Conservation (phyloP, 2,329 filamentous ascomycete species). For the Neocucurbitaria cava region DNA sequence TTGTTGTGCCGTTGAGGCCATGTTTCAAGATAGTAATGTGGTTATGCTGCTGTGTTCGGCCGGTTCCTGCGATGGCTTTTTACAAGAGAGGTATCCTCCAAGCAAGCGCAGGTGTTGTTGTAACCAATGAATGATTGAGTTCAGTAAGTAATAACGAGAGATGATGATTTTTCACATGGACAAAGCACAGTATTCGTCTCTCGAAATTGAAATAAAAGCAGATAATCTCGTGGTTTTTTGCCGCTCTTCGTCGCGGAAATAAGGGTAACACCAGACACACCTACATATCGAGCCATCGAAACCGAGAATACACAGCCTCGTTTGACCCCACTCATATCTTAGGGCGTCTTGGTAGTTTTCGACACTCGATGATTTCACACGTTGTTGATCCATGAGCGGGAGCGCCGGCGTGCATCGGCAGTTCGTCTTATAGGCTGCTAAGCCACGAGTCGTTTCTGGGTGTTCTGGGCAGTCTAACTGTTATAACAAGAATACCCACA, state of each 20-base stretch:
- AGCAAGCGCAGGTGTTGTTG: no score
- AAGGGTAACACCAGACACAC: background rate
- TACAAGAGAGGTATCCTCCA: no score
- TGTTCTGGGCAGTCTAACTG: conserved; percentile 7
- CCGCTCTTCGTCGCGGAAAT: background rate
- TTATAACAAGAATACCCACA: background rate
- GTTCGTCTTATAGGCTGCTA: conserved; percentile 5
- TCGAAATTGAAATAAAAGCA: no score
- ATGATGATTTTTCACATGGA: no score
- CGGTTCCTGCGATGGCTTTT: no score
- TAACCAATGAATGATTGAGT: no score
- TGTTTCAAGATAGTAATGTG: conserved; percentile 20
- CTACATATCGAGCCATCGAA: background rate
- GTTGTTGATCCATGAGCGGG: background rate
- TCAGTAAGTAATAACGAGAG: background rate
- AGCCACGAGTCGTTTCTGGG: conserved; percentile 2
- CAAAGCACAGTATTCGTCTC: no score
- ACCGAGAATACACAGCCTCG: conserved; percentile 15
- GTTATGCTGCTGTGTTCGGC: conserved; percentile 10
- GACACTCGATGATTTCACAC: conserved; percentile 1
- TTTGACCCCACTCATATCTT: conserved; percentile 8
- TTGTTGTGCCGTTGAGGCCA: no score
- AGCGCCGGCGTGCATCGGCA: background rate
- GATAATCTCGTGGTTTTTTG: background rate
- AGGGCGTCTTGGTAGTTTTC: background rate